Evolutionary conservation across 2,329 filamentous ascomycete genomes (phyloP), one percentile per base, ranked within the genome.

Genomic region (Lomentospora prolificans): DNA sequence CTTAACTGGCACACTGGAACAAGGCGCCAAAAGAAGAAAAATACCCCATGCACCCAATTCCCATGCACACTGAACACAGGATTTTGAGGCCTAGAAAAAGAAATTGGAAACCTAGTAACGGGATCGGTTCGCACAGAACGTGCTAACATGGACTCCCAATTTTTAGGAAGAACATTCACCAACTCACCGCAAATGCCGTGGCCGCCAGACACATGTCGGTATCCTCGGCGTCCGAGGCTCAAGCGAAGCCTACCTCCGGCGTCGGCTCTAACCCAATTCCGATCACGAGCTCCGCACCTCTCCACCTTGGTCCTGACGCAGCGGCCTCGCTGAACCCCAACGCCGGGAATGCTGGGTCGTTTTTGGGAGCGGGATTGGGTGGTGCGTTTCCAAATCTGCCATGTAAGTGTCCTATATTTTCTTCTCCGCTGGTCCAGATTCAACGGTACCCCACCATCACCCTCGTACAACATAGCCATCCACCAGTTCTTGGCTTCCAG

Each of bases 381-480:
- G 69, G 68, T 64, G 75, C 77, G 61, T 69, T 74, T 57, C 71
- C 75, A 61, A 73, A 75, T 64, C 68, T 75, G 63, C 68, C 75
- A 60, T 75, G 75, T 78, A 72, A 73, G 75, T 72, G 36, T 27
- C 28, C 17, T 25, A 9, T 25, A 48, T 25, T 57, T 30, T 56
- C 33, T 52, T 31, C 3, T 22, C 22, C 22, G 27, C 19, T 14
- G 19, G 19, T 27, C 3, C 2, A n/a, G 10, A 27, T 50, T 22
- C 36, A 41, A 41, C 19, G 36, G n/a, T 17, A 41, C 36, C 14
- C 36, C 9, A 17, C 36, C 36, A 41, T 41, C 36, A 17, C n/a
- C 36, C 36, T 41, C 36, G 36, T 41, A 41, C 36, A 41, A 12
- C 36, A 41, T 14, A 41, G 36, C 36, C 36, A 12, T 14, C 12